A percentile compares a stretch with the other conserved stretches of the same genome.
phyloP scores from a whole-genome alignment of 208 protist genomes.

The Eutreptiella sp. region DNA sequence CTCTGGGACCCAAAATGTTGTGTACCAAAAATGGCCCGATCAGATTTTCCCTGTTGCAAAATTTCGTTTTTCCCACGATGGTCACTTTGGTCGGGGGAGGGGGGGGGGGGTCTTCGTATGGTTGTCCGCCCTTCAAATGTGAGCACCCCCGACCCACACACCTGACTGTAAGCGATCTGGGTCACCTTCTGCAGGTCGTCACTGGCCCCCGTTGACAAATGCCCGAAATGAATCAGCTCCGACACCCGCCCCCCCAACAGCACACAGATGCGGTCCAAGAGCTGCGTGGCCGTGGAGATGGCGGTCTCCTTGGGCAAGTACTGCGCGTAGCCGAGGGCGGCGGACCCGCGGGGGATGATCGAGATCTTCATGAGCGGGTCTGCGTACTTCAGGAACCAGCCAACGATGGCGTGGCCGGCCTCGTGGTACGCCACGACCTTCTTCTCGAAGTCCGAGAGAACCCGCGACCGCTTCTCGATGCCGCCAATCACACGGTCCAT shows the following conservation, averaged over 20 bases:
- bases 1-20: too few species aligned
- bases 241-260: conserved; percentile 84
- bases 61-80: too few species aligned
- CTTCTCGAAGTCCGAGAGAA: conserved; percentile 78
- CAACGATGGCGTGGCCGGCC: conserved; percentile 91
- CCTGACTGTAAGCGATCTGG: conserved; percentile 72
- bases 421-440: conserved; percentile 94
- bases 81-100: too few species aligned
- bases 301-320: conserved; percentile 90
- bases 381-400: conserved; percentile 93
- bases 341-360: conserved; percentile 89
- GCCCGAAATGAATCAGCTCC: conserved; percentile 82
- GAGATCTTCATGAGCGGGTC: conserved; percentile 95
- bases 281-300: conserved; percentile 77
- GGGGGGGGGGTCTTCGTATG: too few species aligned
- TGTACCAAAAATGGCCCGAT: too few species aligned
- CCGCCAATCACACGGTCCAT: conserved; percentile 91
- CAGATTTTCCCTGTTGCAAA: too few species aligned
- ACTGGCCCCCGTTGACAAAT: conserved; percentile 82
- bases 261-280: conserved; percentile 87
- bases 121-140: background rate
- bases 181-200: conserved; percentile 93
- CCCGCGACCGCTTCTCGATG: conserved; percentile 79
- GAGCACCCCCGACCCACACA: background rate
- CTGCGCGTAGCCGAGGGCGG: conserved; percentile 93